A percentile compares a stretch with the other conserved stretches of the same genome.
Conservation (phyloP, 768 basidiomycete genomes). For the Rickenella mellea region DNA sequence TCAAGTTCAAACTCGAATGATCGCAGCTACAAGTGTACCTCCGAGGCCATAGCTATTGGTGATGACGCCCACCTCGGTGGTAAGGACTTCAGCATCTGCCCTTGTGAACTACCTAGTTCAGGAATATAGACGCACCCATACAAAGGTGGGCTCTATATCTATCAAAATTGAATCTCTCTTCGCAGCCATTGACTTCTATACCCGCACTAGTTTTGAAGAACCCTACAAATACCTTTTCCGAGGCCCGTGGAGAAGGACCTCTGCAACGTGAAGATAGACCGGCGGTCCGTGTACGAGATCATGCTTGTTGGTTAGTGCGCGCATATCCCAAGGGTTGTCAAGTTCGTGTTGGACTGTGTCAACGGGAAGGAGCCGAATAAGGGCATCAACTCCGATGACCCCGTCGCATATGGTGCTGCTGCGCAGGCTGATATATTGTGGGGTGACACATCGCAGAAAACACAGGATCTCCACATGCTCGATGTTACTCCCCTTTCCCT, state of each 20-base stretch:
- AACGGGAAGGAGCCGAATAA: slow-evolving; percentile 56
- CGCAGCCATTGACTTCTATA: slow-evolving; percentile 98
- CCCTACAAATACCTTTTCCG: slow-evolving; percentile 94
- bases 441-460: slow-evolving; percentile 45
- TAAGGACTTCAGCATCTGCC: slow-evolving; percentile 94
- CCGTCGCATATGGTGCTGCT: slow-evolving; percentile 66
- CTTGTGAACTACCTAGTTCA: slow-evolving; percentile 95
- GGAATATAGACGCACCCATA: slow-evolving; percentile 96
- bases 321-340: slow-evolving; percentile 61
- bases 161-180: slow-evolving; percentile 98
- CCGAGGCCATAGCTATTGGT: slow-evolving; percentile 96
- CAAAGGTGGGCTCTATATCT: slow-evolving; percentile 59
- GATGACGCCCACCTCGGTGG: slow-evolving; percentile 98
- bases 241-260: slow-evolving; percentile 46
- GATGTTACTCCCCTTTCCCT: slow-evolving; percentile 43
- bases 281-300: slow-evolving; percentile 45
- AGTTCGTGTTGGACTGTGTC: slow-evolving; percentile 60
- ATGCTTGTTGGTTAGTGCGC: slow-evolving; percentile 60
- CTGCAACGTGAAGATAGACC: slow-evolving; percentile 40
- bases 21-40: slow-evolving; percentile 95
- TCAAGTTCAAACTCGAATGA: no score
- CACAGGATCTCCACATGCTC: slow-evolving; percentile 40
- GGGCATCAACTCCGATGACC: slow-evolving; percentile 66
- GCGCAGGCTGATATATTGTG: slow-evolving; percentile 59
- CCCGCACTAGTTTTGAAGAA: slow-evolving; percentile 96